phyloP scores from a whole-genome alignment of 352 stramenopile genomes.

The Blastocystis sp. region DNA sequence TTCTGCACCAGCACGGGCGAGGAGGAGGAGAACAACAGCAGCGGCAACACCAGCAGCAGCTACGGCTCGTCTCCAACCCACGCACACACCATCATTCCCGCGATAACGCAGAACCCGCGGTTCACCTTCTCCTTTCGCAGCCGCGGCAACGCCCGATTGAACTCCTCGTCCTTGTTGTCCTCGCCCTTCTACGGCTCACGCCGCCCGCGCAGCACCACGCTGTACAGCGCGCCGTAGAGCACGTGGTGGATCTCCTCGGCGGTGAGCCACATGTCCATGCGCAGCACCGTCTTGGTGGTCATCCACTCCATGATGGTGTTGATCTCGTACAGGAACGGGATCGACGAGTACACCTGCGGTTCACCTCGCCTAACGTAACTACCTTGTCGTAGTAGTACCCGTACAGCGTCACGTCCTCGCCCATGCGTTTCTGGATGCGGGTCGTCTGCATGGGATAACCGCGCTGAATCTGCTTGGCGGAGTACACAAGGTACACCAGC shows the following conservation, averaged over 20 bases:
- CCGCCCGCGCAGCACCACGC: not conserved
- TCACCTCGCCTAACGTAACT: not conserved
- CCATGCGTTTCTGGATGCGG: not conserved
- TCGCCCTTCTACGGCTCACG: not conserved
- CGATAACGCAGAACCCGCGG: not conserved
- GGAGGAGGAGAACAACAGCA: constrained; percentile 51
- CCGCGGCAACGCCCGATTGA: not conserved
- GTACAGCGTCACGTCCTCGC: constrained; percentile 3
- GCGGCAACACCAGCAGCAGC: constrained; percentile 27
- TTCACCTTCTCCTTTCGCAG: constrained; percentile 2
- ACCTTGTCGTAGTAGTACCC: constrained; percentile 22
- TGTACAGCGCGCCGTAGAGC: constrained; percentile 21
- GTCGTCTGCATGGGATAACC: constrained; percentile 11
- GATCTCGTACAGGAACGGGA: constrained; percentile 51
- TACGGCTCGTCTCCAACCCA: not conserved
- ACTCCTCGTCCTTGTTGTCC: not conserved
- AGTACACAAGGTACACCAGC: constrained; percentile 32
- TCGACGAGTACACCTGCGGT: not conserved
- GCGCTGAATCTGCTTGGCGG: constrained; percentile 1
- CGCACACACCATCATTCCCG: constrained; percentile 34
- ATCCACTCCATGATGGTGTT: constrained; percentile 34
- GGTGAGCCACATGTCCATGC: not conserved
- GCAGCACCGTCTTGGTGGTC: not conserved
- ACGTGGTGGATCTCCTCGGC: constrained; percentile 6
- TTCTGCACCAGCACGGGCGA: constrained; percentile 35